phyloP scores from a whole-genome alignment of 495 filamentous ascomycete genomes.

The Cercophora newfieldiana region DNA sequence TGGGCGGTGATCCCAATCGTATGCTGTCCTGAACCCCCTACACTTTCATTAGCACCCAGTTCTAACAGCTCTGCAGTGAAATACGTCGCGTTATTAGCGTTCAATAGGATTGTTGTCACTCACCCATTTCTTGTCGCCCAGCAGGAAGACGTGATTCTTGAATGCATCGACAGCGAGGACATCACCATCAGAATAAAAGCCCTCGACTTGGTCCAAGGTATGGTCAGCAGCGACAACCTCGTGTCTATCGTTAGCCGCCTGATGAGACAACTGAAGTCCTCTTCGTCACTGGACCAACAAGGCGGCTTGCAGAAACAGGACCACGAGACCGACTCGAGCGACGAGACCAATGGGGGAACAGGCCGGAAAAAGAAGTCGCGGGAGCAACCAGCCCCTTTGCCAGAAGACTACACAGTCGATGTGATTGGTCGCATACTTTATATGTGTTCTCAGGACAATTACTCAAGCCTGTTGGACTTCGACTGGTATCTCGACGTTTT shows the following conservation, averaged over 20 bases:
- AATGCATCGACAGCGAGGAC: slow-evolving; percentile 92
- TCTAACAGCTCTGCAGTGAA: slow-evolving; percentile 60
- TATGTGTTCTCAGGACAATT: slow-evolving; percentile 91
- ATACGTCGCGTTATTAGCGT: slow-evolving; percentile 94
- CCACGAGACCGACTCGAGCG: slow-evolving; percentile 55
- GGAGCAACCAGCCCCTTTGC: slow-evolving; percentile 54
- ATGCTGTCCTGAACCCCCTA: slow-evolving; percentile 35
- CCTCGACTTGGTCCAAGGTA: slow-evolving; percentile 83
- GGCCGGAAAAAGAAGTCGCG: slow-evolving; percentile 36
- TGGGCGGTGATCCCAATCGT: slow-evolving; percentile 92
- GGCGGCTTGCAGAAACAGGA: slow-evolving; percentile 33
- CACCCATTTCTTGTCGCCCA: slow-evolving; percentile 83
- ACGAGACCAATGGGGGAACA: slow-evolving; percentile 55
- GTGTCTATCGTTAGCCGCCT: slow-evolving; percentile 81
- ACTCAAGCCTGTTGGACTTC: slow-evolving; percentile 81
- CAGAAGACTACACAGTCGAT: slow-evolving; percentile 77
- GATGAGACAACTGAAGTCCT: slow-evolving; percentile 74
- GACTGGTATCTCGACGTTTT: slow-evolving; percentile 94
- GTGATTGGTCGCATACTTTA: slow-evolving; percentile 78
- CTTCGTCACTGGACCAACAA: slow-evolving; percentile 35
- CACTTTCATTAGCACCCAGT: background rate
- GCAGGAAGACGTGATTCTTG: slow-evolving; percentile 93
- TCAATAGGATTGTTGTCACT: slow-evolving; percentile 87
- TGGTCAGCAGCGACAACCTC: slow-evolving; percentile 84
- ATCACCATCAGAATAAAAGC: slow-evolving; percentile 95